A percentile compares a stretch with the other conserved stretches of the same genome.
Conservation (phyloP, 257 asterid genomes). For the Eustoma russellianum region DNA sequence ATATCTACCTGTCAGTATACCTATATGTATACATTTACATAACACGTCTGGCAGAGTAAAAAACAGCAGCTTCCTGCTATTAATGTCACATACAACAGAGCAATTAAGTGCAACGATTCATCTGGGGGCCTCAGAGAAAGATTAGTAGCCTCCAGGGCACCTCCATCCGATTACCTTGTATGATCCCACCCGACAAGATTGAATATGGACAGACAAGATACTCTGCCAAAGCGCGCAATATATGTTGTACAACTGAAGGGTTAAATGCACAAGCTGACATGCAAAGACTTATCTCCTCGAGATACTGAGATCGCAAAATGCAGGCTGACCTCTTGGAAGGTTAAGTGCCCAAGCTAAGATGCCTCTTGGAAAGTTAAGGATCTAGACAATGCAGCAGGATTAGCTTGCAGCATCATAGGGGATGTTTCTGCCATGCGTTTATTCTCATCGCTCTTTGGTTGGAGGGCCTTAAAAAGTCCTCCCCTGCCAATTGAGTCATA, state of each 20-base stretch:
- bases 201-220: too few species aligned
- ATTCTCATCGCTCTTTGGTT: conserved; percentile 35
- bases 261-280: too few species aligned
- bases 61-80: conserved; percentile 13
- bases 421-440: conserved; percentile 17
- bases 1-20: conserved; percentile 18
- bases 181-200: neutral
- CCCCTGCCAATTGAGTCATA: conserved; percentile 31
- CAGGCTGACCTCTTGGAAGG: neutral
- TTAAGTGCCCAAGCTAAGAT: conserved; percentile 11
- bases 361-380: conserved; percentile 59
- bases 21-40: conserved; percentile 30
- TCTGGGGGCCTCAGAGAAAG: neutral
- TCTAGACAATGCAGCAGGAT: conserved; percentile 81
- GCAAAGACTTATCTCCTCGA: too few species aligned
- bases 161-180: conserved; percentile 7
- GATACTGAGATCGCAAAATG: too few species aligned
- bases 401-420: conserved; percentile 37
- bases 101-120: too few species aligned
- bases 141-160: conserved; percentile 4
- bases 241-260: too few species aligned
- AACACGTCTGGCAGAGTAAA: conserved; percentile 17
- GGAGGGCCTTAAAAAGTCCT: conserved; percentile 59
- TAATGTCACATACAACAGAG: conserved; percentile 17
- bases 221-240: too few species aligned